Evolutionary conservation across 208 protist genomes (phyloP), one percentile per base, ranked within the genome.

Genomic region (Vickermania spadyakhi): DNA sequence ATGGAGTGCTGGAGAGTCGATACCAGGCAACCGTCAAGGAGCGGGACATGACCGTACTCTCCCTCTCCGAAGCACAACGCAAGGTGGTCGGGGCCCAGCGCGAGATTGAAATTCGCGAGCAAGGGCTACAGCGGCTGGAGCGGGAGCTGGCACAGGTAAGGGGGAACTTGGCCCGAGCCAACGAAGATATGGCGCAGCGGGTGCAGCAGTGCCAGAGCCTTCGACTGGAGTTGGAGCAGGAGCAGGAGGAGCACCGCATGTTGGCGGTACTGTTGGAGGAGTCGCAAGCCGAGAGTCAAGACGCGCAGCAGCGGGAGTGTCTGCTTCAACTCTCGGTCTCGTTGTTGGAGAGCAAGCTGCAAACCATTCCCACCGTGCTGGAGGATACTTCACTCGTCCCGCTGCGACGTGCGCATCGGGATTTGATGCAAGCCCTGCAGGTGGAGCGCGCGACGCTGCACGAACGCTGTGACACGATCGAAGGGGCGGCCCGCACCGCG

Each of bases 391-490:
- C 36, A 49, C 11, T 31, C 61, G 28, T n/a, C 63, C 31, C 31
- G 56, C 11, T 14, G 54, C 5, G 81, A 83, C 56, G 78, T 70
- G 3, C 75, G 69, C 13, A 66, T 89, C 53, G 81, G 50, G 69
- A 53, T 29, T 61, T 58, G 57, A 50, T 79, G 31, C 61, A 60
- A 0, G 66, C 61, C 28, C 55, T 74, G 11, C 28, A 51, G 52
- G 23, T 45, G 18, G 76, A 83, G 49, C 76, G 66, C 3, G 66
- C 81, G 49, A 52, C 1, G 11, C 36, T 75, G 28, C 60, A 78
- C 31, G 62, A 73, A 58, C 76, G 81, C 56, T 59, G 73, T 26
- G 82, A 86, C 63, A 53, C 59, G 36, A 52, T 81, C 11, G 64
- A 68, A n/a, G 70, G 81, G 62, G 64, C 74, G 29, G 55, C 72